These are phyloP conservation scores for Fomitopsis pinicola DNA, from an alignment of 1,284 basidiomycete species.

Conservation along the genomic window DNA sequence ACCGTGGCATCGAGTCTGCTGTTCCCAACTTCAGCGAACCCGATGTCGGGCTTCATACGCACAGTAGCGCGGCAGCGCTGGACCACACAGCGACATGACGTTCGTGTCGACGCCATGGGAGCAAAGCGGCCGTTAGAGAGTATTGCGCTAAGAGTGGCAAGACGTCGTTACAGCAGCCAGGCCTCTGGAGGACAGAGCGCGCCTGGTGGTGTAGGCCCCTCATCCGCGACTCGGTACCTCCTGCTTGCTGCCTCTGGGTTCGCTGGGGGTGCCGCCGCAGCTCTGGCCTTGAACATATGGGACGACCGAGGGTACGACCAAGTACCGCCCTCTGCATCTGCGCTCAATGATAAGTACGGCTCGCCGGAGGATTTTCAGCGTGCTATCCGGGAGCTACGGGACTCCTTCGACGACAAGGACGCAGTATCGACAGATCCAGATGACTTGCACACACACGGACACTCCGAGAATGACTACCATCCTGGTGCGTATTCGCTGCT, in stretches of 20 bases:
- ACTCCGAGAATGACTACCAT: conserved; percentile 54
- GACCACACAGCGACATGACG: neutral
- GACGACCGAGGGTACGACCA: neutral
- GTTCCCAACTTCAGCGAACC: neutral
- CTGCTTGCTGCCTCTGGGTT: neutral
- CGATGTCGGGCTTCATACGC: neutral
- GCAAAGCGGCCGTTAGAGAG: neutral
- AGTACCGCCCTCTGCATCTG: neutral
- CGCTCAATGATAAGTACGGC: conserved; percentile 34
- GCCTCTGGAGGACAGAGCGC: neutral
- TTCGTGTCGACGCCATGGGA: neutral
- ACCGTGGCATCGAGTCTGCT: neutral
- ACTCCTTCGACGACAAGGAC: conserved; percentile 33
- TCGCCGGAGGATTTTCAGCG: conserved; percentile 45
- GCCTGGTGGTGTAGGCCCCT: neutral
- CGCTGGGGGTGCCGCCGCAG: neutral
- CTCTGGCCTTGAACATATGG: neutral
- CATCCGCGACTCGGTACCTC: neutral
- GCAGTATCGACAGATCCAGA: conserved; percentile 51
- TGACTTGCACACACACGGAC: conserved; percentile 53
- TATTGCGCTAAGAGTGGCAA: neutral
- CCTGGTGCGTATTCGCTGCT: conserved; percentile 34
- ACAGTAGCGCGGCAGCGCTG: neutral
- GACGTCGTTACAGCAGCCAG: neutral
- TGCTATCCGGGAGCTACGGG: conserved; percentile 45